Conservation (phyloP, 2,329 filamentous ascomycete species). For the Phyllosticta paracitricarpa region DNA sequence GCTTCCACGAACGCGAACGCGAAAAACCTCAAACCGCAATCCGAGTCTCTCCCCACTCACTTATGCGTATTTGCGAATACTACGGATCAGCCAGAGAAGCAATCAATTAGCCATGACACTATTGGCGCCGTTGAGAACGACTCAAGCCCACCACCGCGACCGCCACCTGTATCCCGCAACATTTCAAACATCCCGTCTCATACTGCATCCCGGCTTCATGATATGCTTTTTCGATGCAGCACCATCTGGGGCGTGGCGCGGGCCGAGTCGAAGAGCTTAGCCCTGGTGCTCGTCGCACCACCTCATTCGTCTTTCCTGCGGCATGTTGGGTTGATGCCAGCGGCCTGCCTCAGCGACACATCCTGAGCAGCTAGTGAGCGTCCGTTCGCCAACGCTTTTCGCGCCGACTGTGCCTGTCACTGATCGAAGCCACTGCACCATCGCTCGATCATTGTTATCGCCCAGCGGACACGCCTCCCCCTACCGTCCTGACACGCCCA, state of each 20-base stretch:
- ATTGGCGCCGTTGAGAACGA: neutral
- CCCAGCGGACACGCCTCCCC: neutral
- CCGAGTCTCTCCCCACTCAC: neutral
- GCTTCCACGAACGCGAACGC: neutral
- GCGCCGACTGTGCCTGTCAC: neutral
- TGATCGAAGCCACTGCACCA: neutral
- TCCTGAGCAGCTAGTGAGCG: neutral
- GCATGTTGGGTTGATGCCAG: neutral
- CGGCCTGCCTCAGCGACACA: neutral
- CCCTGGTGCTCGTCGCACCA: neutral
- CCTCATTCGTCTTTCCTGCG: neutral
- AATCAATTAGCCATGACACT: neutral
- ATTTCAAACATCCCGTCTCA: neutral
- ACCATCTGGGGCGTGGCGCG: neutral
- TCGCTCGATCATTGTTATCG: neutral
- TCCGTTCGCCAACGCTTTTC: too few relatives aligned
- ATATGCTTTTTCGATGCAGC: neutral
- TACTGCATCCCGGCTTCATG: neutral
- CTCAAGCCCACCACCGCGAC: neutral
- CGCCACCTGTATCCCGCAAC: too few relatives aligned
- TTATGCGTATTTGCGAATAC: neutral
- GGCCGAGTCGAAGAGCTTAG: neutral
- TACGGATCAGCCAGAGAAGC: neutral
- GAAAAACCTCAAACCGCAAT: neutral
- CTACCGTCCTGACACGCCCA: neutral